phyloP scores from a whole-genome alignment of 805 yeast species.

The Wickerhamiella brachini region DNA sequence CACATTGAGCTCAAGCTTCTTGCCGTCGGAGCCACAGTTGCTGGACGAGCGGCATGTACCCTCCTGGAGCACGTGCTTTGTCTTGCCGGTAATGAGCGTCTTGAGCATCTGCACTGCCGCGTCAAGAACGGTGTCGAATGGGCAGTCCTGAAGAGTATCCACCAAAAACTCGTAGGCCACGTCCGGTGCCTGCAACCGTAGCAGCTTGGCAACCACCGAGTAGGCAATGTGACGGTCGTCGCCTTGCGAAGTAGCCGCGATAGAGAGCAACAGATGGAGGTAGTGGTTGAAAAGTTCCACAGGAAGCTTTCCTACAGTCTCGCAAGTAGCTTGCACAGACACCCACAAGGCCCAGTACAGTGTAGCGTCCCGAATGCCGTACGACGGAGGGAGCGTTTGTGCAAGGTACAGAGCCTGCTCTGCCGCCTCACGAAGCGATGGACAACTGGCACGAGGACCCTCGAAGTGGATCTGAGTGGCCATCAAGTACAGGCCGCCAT shows the following conservation, averaged over 20 bases:
- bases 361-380: conserved; percentile 24
- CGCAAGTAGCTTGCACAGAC: conserved; percentile 14
- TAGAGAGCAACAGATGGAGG: conserved; percentile 30
- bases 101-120: conserved; percentile 55
- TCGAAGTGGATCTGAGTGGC: conserved; percentile 23
- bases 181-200: conserved; percentile 45
- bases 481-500: conserved; percentile 23
- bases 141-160: conserved; percentile 54
- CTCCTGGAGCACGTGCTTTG: background rate
- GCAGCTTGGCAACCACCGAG: conserved; percentile 49
- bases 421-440: background rate
- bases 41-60: background rate
- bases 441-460: conserved; percentile 7
- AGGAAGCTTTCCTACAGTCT: conserved; percentile 21
- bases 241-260: conserved; percentile 23
- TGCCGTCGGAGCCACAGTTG: conserved; percentile 3
- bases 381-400: conserved; percentile 7
- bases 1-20: background rate
- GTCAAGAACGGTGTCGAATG: conserved; percentile 45
- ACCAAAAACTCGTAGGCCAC: conserved; percentile 44
- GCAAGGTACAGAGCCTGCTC: conserved; percentile 4
- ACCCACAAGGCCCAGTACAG: conserved; percentile 25
- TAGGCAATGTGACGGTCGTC: conserved; percentile 28
- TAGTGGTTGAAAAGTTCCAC: conserved; percentile 25
- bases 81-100: conserved; percentile 31